Evolutionary conservation across 179 eudicot genomes (phyloP).

Genomic region (Patellifolia procumbens): DNA sequence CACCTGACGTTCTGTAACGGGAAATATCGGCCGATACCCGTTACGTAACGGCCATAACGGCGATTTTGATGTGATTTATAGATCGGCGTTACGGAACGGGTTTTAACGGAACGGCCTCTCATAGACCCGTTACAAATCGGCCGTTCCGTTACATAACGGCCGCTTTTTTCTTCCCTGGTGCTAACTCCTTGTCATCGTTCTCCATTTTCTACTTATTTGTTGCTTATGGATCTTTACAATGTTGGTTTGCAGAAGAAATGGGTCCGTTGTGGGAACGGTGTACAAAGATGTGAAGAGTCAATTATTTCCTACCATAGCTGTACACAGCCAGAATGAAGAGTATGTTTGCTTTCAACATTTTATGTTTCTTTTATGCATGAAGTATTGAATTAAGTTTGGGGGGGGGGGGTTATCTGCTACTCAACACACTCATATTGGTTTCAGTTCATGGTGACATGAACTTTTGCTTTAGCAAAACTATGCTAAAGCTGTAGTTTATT

Average conservation of each 20-base stretch:
- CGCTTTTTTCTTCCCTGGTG: too few species aligned
- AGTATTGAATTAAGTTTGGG: not conserved
- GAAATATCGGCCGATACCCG: too few species aligned
- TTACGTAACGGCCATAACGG: too few species aligned
- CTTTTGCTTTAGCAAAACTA: not conserved
- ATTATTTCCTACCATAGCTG: conserved; percentile 84
- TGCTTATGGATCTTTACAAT: conserved; percentile 20
- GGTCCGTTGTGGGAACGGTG: conserved; percentile 61
- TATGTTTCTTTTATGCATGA: not conserved
- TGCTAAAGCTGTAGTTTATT: conserved; percentile 10
- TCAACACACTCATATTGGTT: not conserved
- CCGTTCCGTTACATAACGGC: too few species aligned
- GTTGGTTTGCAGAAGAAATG: conserved; percentile 66
- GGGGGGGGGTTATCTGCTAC: not conserved
- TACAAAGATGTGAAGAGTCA: conserved; percentile 79
- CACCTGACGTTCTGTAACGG: too few species aligned
- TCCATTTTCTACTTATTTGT: not conserved
- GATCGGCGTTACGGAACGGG: too few species aligned
- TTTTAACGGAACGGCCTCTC: too few species aligned
- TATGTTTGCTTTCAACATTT: conserved; percentile 42
- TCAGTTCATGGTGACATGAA: not conserved
- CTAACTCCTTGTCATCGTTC: not conserved
- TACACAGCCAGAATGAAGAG: conserved; percentile 97
- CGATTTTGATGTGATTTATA: too few species aligned
- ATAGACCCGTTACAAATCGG: too few species aligned